These are phyloP conservation scores for Centaurea solstitialis DNA, from an alignment of 129 eudicot genomes.

Conservation along the genomic window DNA sequence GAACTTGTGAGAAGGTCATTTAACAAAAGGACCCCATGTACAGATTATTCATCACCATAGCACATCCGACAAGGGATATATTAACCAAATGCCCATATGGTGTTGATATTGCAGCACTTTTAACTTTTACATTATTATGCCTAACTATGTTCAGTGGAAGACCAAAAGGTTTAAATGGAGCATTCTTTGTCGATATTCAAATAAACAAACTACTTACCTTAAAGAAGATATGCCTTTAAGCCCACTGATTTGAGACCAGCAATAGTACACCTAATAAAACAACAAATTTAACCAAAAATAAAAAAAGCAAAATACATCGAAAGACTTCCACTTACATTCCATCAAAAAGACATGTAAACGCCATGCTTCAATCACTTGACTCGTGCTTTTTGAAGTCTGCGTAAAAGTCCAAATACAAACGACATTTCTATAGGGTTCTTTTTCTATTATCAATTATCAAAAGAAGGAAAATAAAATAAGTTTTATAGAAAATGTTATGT, in stretches of 20 bases:
- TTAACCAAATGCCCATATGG: slow-evolving; percentile 13
- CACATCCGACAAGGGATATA: slow-evolving; percentile 21
- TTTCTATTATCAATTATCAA: slow-evolving; percentile 1
- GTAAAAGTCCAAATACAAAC: not conserved
- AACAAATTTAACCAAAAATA: slow-evolving; percentile 38
- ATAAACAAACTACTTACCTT: slow-evolving; percentile 33
- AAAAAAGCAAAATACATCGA: slow-evolving; percentile 15
- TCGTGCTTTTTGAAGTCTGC: not conserved
- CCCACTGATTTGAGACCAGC: slow-evolving; percentile 16
- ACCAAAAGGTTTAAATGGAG: slow-evolving; percentile 41
- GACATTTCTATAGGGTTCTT: not conserved
- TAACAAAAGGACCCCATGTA: not conserved
- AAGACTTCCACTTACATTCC: slow-evolving; percentile 22
- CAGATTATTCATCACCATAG: slow-evolving; percentile 22
- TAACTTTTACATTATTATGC: slow-evolving; percentile 26
- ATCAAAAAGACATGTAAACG: not conserved
- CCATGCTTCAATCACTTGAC: not conserved
- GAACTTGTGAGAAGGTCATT: not conserved
- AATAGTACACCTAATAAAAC: slow-evolving; percentile 31
- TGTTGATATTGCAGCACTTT: slow-evolving; percentile 28
- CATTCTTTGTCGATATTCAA: slow-evolving; percentile 35
- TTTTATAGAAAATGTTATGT: not conserved
- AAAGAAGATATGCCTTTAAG: slow-evolving; percentile 26
- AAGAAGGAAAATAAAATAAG: not conserved
- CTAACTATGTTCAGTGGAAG: slow-evolving; percentile 38